Evolutionary conservation across 2,329 filamentous ascomycete genomes (phyloP), one percentile per base, ranked within the genome.

Genomic region (Fusarium albidum): DNA sequence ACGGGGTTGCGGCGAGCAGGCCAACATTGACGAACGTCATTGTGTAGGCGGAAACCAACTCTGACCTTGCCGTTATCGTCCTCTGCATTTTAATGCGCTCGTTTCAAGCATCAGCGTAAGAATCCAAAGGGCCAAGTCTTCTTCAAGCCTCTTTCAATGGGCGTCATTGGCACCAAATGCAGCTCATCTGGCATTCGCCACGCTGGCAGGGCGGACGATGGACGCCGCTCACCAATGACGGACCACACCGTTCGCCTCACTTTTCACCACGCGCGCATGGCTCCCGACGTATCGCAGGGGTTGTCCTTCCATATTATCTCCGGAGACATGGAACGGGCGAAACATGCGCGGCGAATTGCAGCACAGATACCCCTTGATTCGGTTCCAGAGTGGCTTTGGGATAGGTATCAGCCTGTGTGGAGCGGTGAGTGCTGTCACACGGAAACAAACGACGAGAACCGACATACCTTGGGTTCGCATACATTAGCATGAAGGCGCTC

Each of bases 221-320:
- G 49, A 49, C 43, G 34, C 54, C 55, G 51, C 50, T 63, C 65
- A 49, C 63, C 65, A 67, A 68, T 68, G 49, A 44, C 51, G 49
- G 59, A 61, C 61, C 55, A 57, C 59, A 56, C 64, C 55, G 65
- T 58, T 67, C 65, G 65, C 65, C 65, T 67, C 65, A 67, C 65
- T 67, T 67, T 67, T 60, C 41, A 56, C 49, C 52, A 35, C 41
- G 45, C 46, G 37, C 49, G 37, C 59, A 39, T 59, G 50, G 35
- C 49, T 49, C 49, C 57, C 58, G 61, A 49, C 51, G 57, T 57
- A 63, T 65, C 59, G 54, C 65, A 62, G 56, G 63, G 65, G 55
- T 66, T 58, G 49, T 53, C 27, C 50, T 61, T 52, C 54, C 63
- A 59, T 63, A 58, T 54, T 52, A 49, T 49, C 50, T 57, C 63